Conservation (phyloP, 73 alveolate genomes). For the Blepharisma japonicum region DNA sequence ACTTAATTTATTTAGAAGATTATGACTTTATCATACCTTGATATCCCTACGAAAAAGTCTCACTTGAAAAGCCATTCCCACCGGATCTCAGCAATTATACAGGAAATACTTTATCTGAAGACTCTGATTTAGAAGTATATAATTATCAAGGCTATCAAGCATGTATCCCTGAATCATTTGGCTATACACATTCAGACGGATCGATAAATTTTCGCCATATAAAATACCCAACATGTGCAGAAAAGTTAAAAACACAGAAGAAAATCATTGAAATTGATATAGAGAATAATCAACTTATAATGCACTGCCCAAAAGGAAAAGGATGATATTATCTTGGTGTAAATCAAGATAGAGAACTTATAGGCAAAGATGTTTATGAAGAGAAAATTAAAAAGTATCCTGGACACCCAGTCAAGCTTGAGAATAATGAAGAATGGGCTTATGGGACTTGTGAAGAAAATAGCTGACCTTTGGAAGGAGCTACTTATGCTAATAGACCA, state of each 20-base stretch:
- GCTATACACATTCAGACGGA: background rate
- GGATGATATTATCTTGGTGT: background rate
- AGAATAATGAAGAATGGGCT: constrained; percentile 5
- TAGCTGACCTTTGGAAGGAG: background rate
- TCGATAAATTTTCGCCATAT: background rate
- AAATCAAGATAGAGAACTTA: background rate
- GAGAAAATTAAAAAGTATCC: background rate
- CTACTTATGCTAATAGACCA: background rate
- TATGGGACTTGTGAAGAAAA: constrained; percentile 5
- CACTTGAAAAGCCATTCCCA: no score
- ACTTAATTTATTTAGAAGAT: no score
- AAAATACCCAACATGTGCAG: constrained; percentile 10
- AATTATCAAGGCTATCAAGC: no score
- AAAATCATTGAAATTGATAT: background rate
- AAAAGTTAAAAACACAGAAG: background rate
- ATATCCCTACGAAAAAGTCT: no score
- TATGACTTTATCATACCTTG: no score
- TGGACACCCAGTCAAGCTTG: constrained; percentile 17
- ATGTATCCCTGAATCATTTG: constrained; percentile 21
- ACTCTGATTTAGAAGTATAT: no score
- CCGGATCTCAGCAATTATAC: no score
- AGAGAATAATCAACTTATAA: background rate
- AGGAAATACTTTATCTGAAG: no score
- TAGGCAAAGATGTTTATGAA: background rate
- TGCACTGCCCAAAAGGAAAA: background rate